These are phyloP conservation scores for Rhizophagus sp. DNA, from an alignment of 192 early-diverging fungal species.

Conservation along the genomic window DNA sequence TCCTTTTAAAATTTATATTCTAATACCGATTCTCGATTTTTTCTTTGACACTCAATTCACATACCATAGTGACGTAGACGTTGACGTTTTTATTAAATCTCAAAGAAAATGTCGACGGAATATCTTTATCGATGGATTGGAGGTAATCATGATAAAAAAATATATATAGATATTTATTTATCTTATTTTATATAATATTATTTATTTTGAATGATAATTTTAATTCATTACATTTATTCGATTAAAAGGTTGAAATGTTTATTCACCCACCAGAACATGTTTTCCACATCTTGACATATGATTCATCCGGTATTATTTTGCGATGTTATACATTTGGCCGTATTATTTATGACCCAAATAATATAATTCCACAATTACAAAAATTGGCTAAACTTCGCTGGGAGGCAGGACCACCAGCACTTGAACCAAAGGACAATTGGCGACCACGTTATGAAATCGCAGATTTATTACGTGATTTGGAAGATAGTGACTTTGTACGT, in stretches of 20 bases:
- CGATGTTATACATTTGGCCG: constrained; percentile 14
- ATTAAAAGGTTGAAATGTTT: constrained; percentile 26
- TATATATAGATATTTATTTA: too few relatives aligned
- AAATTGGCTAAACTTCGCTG: constrained; percentile 18
- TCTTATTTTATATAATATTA: background rate
- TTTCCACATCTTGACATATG: background rate
- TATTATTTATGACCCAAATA: constrained; percentile 23
- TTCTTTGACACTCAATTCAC: background rate
- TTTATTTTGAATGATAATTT: background rate
- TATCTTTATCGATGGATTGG: constrained; percentile 22
- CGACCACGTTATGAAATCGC: constrained; percentile 18
- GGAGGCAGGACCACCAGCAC: constrained; percentile 6
- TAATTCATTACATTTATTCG: background rate
- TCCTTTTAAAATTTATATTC: too few relatives aligned
- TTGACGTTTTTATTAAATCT: constrained; percentile 22
- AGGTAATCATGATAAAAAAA: constrained; percentile 4
- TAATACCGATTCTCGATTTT: too few relatives aligned
- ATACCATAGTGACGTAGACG: constrained; percentile 2
- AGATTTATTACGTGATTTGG: constrained; percentile 21
- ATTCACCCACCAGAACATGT: constrained; percentile 17
- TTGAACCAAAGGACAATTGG: constrained; percentile 12
- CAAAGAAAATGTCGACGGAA: constrained; percentile 21
- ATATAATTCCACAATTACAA: constrained; percentile 19
- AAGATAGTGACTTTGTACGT: constrained; percentile 3
- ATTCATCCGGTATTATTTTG: constrained; percentile 9